Evolutionary conservation across 2,329 filamentous ascomycete genomes (phyloP), one percentile per base, ranked within the genome.

Genomic region (Orbilia javanica): DNA sequence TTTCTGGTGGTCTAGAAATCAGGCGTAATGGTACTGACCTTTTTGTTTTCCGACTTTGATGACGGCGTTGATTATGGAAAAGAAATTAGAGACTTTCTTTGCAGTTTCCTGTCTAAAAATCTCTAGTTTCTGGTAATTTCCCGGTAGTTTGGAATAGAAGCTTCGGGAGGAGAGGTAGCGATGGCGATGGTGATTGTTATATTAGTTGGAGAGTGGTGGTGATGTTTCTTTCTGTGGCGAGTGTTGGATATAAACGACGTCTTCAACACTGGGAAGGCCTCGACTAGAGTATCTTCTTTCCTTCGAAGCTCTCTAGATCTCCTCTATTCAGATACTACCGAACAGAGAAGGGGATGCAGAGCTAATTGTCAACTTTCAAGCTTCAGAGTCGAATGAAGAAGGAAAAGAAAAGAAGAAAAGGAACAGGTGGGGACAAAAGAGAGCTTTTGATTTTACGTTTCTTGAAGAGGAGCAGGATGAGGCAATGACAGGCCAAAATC

Each of bases 41-140:
- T 36, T 66, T 52, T 55, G n/a, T 29, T 31, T 20, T 20, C 42
- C 18, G 42, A 44, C 5, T 5, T 4, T 44, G 42, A 20, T 44
- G 42, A 20, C 10, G 31, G 10, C 4, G 31, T 34, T 44, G 39
- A 18, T 4, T 15, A 44, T 44, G n/a, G 6, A 44, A 20, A 44
- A 18, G 42, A 44, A 44, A n/a, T 20, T 44, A 10, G 18, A 44
- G 42, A 44, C 36, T 39, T 36, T n/a, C n/a, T 53, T 68, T 67
- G 64, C 71, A 75, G 71, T 75, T 69, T 75, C 71, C 64, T 75
- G 71, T 68, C 71, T 64, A 39, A 36, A n/a, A 36, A 57, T 67
- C 60, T 22, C 64, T 64, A 10, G 22, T 39, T 53, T 64, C 44
- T 50, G 34, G 27, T 36, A 50, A 39, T 42, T 48, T 74, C 53